These are phyloP conservation scores for Peronosclerospora sorghi DNA, from an alignment of 352 stramenopile genomes.

Conservation along the genomic window DNA sequence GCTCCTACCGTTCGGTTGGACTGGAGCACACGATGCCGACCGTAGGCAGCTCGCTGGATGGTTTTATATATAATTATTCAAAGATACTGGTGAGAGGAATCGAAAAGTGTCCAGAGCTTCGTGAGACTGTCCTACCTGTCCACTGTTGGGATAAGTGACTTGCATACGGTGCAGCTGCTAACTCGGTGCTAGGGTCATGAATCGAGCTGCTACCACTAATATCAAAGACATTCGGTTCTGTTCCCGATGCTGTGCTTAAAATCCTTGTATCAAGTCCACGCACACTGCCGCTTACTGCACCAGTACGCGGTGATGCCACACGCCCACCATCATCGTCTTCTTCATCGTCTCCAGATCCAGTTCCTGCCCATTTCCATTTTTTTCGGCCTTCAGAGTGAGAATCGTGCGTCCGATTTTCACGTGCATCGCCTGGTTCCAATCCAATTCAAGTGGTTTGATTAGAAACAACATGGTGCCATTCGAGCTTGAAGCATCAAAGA, in stretches of 20 bases:
- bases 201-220: constrained; percentile 15
- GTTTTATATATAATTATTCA: background rate
- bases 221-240: constrained; percentile 27
- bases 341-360: constrained; percentile 26
- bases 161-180: constrained; percentile 21
- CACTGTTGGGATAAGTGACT: constrained; percentile 9
- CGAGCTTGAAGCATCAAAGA: constrained; percentile 63
- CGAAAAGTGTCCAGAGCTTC: background rate
- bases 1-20: constrained; percentile 12
- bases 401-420: constrained; percentile 82
- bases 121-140: constrained; percentile 13
- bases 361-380: constrained; percentile 63
- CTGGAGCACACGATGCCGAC: constrained; percentile 27
- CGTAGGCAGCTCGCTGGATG: constrained; percentile 13
- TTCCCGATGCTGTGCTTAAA: constrained; percentile 12
- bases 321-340: constrained; percentile 22
- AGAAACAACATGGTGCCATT: constrained; percentile 83
- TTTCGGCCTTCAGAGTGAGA: constrained; percentile 78
- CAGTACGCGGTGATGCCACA: constrained; percentile 17
- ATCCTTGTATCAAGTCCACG: constrained; percentile 8
- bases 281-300: constrained; percentile 3
- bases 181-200: constrained; percentile 36
- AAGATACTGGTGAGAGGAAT: background rate
- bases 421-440: constrained; percentile 75
- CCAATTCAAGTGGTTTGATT: constrained; percentile 63